A percentile compares a stretch with the other conserved stretches of the same genome.
These are phyloP conservation scores for Gossypium lobatum DNA, from an alignment of 441 rosid species.

Conservation along the genomic window DNA sequence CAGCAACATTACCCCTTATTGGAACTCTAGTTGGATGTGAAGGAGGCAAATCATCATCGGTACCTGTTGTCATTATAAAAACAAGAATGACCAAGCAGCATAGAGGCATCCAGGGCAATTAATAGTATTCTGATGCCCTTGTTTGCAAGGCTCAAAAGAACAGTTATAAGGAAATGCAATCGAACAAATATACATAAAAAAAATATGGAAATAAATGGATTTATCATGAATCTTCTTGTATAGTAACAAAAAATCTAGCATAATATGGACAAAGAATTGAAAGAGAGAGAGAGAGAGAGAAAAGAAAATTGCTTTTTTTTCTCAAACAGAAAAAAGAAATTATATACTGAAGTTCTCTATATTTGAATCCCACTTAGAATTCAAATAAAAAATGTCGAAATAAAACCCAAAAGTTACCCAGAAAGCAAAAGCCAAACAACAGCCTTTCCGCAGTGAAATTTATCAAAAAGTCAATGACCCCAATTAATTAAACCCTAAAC, in stretches of 20 bases:
- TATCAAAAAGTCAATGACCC: not conserved
- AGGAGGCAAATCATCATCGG: slow-evolving; percentile 46
- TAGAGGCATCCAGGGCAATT: slow-evolving; percentile 10
- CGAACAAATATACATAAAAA: not conserved
- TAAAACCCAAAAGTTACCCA: not conserved
- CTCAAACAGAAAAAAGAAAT: not conserved
- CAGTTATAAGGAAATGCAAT: not conserved
- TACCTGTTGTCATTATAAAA: slow-evolving; percentile 29
- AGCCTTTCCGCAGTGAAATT: not conserved
- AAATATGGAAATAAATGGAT: not conserved
- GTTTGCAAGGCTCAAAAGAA: not conserved
- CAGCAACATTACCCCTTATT: slow-evolving; percentile 29
- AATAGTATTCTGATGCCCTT: not conserved
- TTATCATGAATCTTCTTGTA: not conserved
- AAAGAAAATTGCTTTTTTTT: not conserved
- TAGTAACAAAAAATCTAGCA: not conserved
- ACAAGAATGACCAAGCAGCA: slow-evolving; percentile 7
- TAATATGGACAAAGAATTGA: not conserved
- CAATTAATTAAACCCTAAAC: slow-evolving; percentile 26
- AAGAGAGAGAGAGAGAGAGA: not conserved
- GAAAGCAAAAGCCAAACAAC: not conserved
- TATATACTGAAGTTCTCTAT: not conserved
- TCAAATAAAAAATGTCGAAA: not conserved
- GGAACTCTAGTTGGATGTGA: slow-evolving; percentile 34
- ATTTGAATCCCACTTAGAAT: not conserved